Percentiles rank a stretch among this genome's conserved stretches.
Evolutionary conservation across 1,284 basidiomycete species (phyloP).

Genomic region (Porodaedalea pini): DNA sequence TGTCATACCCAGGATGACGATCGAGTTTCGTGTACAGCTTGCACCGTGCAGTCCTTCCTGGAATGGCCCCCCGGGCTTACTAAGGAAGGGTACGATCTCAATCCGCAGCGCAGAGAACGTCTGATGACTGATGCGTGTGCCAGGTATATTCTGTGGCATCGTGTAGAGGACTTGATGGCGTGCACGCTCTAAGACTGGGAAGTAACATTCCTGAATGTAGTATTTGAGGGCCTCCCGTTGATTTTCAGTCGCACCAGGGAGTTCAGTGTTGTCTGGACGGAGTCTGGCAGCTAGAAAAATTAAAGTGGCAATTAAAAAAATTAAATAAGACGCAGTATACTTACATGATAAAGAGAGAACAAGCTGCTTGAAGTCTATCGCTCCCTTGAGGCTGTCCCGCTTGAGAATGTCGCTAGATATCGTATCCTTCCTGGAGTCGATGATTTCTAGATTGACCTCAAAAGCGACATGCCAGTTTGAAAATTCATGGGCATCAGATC

Average conservation of each 20-base stretch:
- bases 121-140: constrained; percentile 7
- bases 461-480: constrained; percentile 32
- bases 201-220: constrained; percentile 32
- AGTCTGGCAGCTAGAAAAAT: constrained; percentile 16
- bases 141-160: constrained; percentile 23
- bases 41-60: constrained; percentile 13
- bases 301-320: neutral
- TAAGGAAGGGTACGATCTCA: constrained; percentile 25
- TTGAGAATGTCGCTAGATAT: constrained; percentile 20
- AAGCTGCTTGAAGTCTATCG: constrained; percentile 30
- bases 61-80: neutral
- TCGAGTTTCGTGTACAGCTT: constrained; percentile 18
- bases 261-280: constrained; percentile 20
- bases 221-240: constrained; percentile 28
- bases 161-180: constrained; percentile 33
- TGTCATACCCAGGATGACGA: constrained; percentile 32
- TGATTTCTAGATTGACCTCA: constrained; percentile 32
- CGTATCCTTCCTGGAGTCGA: constrained; percentile 22
- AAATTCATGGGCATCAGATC: constrained; percentile 20
- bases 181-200: constrained; percentile 26
- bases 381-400: constrained; percentile 22
- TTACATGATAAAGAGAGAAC: constrained; percentile 31
- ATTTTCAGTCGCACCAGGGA: constrained; percentile 24
- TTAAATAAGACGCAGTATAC: constrained; percentile 11
- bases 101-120: constrained; percentile 29